Evolutionary conservation across 1,284 basidiomycete species (phyloP), one percentile per base, ranked within the genome.

Genomic region (Waitea zeae): DNA sequence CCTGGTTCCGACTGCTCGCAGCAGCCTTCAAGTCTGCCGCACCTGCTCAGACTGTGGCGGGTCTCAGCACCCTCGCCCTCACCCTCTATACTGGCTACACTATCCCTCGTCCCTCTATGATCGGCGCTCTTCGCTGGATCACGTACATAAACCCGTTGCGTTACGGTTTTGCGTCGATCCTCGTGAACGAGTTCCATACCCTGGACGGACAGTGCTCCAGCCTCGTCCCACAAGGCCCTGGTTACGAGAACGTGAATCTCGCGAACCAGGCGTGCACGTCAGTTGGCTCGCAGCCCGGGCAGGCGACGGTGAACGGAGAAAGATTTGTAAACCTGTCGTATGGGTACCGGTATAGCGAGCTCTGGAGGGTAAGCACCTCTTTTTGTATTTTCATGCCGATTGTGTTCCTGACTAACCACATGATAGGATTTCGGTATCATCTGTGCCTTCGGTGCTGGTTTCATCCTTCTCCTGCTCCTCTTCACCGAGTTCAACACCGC

Each of bases 131-230:
- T 34, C 48, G 55, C n/a, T 68, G 64, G 64, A 53, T 67, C 26
- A 56, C 57, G 3, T 62, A 60, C 37, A 51, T 66, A 29, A 65
- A 63, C 35, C 24, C 24, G 9, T n/a, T 26, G 7, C 24, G 24
- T 7, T 66, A 62, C 38, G 61, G 56, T 2, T 70, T 70, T 40
- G 67, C 69, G 41, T 49, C 54, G 5, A 37, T 69, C 20, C 43
- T 70, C 37, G 51, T 61, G 4, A 73, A 73, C 47, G 69, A 72
- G 46, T 70, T 70, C 50, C 57, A 54, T 14, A 64, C 59, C 3
- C 44, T 67, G 13, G 42, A 59, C 3, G 65, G 59, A 7, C 34
- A 39, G 11, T 67, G 64, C 40, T 48, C 57, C 4, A 46, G 45
- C 7, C 49, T 69, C n/a, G 58, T 67, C 11, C 66, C 66, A 13